Percentiles rank a stretch among this genome's conserved stretches.
phyloP scores from a whole-genome alignment of 805 yeast species.

The Candida namnaoensis region DNA sequence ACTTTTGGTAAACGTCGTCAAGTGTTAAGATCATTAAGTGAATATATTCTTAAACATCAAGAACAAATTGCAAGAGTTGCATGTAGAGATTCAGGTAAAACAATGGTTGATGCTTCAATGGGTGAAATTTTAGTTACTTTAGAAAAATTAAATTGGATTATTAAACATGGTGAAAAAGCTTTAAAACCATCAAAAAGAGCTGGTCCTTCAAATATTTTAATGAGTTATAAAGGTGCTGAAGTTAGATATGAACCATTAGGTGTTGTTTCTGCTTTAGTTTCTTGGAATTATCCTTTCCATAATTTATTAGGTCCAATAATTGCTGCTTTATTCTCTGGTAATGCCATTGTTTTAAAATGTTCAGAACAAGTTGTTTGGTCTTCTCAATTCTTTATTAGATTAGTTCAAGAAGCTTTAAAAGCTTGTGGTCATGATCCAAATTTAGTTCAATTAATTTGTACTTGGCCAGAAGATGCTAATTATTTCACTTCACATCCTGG shows the following conservation, averaged over 20 bases:
- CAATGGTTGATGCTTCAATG: conserved; percentile 92
- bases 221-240: conserved; percentile 89
- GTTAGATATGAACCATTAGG: conserved; percentile 88
- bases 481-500: conserved; percentile 78
- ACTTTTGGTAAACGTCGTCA: conserved; percentile 58
- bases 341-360: conserved; percentile 86
- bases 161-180: conserved; percentile 70
- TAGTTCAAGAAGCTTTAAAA: conserved; percentile 64
- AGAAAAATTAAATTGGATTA: conserved; percentile 87
- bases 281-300: conserved; percentile 98
- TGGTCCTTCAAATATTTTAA: conserved; percentile 78
- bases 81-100: conserved; percentile 94
- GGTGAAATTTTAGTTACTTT: conserved; percentile 94
- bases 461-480: conserved; percentile 87
- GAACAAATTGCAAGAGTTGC: conserved; percentile 85
- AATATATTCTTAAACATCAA: conserved; percentile 73
- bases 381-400: conserved; percentile 63
- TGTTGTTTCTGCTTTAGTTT: conserved; percentile 80
- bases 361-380: conserved; percentile 97
- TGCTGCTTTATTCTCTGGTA: conserved; percentile 86
- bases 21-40: conserved; percentile 61
- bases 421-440: conserved; percentile 73
- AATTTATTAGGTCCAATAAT: conserved; percentile 88
- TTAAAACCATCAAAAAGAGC: conserved; percentile 61
- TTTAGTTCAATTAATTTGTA: conserved; percentile 79